Percentiles rank a stretch among this genome's conserved stretches.
Evolutionary conservation across 2,329 filamentous ascomycete genomes (phyloP).

Genomic region (Aspergillus niger): DNA sequence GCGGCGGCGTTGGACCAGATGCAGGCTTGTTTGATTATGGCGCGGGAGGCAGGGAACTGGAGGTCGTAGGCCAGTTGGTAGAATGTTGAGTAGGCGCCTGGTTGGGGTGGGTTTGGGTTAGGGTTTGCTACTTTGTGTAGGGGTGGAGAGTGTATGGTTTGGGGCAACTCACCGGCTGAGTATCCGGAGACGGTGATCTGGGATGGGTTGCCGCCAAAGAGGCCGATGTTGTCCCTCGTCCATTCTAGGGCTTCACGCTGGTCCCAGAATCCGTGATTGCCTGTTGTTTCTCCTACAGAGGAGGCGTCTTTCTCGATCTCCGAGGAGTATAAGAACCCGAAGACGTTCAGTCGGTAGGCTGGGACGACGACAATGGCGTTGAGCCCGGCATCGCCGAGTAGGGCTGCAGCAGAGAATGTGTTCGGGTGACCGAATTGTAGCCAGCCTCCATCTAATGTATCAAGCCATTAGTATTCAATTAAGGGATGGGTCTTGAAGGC

Average conservation of each 20-base stretch:
- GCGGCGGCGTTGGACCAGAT: constrained; percentile 59
- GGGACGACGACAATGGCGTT: constrained; percentile 57
- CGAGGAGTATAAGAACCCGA: constrained; percentile 57
- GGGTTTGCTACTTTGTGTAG: not conserved
- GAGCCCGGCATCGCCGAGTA: constrained; percentile 54
- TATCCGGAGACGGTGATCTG: constrained; percentile 60
- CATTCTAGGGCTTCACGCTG: constrained; percentile 59
- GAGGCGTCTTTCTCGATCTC: constrained; percentile 50
- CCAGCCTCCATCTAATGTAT: constrained; percentile 52
- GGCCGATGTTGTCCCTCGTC: constrained; percentile 53
- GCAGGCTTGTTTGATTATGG: constrained; percentile 53
- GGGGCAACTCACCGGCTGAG: constrained; percentile 48
- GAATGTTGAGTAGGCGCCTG: constrained; percentile 57
- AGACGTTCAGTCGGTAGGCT: constrained; percentile 58
- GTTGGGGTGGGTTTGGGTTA: constrained; percentile 7
- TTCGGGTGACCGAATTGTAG: constrained; percentile 59
- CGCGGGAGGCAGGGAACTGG: constrained; percentile 47
- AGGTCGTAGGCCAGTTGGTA: constrained; percentile 61
- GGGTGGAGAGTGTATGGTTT: not conserved
- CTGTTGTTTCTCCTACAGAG: constrained; percentile 38
- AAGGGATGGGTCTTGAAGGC: not conserved
- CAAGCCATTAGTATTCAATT: not conserved
- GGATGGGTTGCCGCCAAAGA: constrained; percentile 54
- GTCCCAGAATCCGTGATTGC: constrained; percentile 61
- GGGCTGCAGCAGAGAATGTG: constrained; percentile 44